phyloP scores from a whole-genome alignment of 192 early-diverging fungal species.

The Backusella westeae region DNA sequence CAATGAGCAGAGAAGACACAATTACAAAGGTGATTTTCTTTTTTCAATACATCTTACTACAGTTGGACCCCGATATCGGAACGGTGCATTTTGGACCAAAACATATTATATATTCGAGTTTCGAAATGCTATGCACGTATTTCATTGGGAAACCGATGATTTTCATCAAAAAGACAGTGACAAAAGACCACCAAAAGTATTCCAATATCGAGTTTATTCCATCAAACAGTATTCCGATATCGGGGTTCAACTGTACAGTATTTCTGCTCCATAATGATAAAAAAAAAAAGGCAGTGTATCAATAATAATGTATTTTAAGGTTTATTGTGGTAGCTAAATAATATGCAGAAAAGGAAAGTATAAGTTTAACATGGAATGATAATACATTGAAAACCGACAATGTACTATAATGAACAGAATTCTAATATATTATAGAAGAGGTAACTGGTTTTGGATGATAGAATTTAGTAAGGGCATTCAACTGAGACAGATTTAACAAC shows the following conservation, averaged over 20 bases:
- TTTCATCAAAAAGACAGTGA: no score
- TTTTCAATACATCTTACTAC: background rate
- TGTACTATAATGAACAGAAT: background rate
- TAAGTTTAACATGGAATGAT: background rate
- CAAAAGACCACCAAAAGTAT: no score
- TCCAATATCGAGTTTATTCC: no score
- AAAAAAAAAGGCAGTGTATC: background rate
- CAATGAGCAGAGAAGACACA: no score
- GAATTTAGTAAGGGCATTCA: conserved; percentile 6
- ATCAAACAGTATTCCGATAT: no score
- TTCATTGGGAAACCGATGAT: no score
- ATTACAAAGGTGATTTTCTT: background rate
- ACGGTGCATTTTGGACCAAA: no score
- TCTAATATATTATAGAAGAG: background rate
- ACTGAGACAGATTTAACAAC: background rate
- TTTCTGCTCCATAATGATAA: no score
- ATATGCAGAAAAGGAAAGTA: background rate
- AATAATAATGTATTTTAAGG: background rate
- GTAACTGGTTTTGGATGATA: background rate
- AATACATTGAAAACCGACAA: background rate
- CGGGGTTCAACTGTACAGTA: no score
- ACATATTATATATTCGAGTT: no score
- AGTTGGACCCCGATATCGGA: no score
- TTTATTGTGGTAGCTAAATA: background rate
- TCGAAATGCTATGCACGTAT: no score